A percentile compares a stretch with the other conserved stretches of the same genome.
Evolutionary conservation across 208 protist genomes (phyloP).

Genomic region (Leishmania mexicana): DNA sequence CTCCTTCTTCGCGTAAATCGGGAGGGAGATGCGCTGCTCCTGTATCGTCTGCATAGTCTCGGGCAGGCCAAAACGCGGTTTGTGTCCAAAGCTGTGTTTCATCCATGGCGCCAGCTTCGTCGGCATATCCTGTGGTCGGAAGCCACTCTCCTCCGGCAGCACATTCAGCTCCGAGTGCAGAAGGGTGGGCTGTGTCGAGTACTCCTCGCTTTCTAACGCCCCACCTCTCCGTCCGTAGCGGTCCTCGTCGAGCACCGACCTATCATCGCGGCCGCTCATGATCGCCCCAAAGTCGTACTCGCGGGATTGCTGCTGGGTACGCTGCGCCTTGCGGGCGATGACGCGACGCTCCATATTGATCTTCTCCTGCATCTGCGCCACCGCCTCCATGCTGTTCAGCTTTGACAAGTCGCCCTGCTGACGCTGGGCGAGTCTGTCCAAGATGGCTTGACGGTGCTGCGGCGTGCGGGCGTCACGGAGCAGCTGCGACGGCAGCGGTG

Average conservation of each 20-base stretch:
- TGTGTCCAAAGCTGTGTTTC: constrained; percentile 70
- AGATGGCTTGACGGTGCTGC: constrained; percentile 78
- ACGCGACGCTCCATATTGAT: constrained; percentile 84
- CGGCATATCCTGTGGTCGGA: constrained; percentile 50
- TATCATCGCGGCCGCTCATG: not conserved
- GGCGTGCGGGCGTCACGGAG: constrained; percentile 77
- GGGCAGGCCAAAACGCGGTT: constrained; percentile 69
- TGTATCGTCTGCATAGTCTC: constrained; percentile 57
- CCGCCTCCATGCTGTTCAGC: constrained; percentile 80
- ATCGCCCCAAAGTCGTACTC: constrained; percentile 7
- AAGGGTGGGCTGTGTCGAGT: constrained; percentile 34
- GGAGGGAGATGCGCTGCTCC: constrained; percentile 88
- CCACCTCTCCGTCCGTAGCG: not conserved
- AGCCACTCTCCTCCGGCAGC: constrained; percentile 64
- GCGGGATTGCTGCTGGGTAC: constrained; percentile 28
- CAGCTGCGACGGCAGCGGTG: constrained; percentile 77
- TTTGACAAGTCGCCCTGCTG: constrained; percentile 54
- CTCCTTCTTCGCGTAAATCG: constrained; percentile 95
- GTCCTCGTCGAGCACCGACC: not conserved
- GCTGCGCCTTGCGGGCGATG: constrained; percentile 47
- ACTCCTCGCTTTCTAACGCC: constrained; percentile 17
- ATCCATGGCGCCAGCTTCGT: constrained; percentile 84
- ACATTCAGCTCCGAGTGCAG: constrained; percentile 73
- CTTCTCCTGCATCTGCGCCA: constrained; percentile 72
- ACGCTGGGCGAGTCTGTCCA: constrained; percentile 63